A percentile compares a stretch with the other conserved stretches of the same genome.
phyloP scores from a whole-genome alignment of 2,329 filamentous ascomycete species.

The Didymella glomerata region DNA sequence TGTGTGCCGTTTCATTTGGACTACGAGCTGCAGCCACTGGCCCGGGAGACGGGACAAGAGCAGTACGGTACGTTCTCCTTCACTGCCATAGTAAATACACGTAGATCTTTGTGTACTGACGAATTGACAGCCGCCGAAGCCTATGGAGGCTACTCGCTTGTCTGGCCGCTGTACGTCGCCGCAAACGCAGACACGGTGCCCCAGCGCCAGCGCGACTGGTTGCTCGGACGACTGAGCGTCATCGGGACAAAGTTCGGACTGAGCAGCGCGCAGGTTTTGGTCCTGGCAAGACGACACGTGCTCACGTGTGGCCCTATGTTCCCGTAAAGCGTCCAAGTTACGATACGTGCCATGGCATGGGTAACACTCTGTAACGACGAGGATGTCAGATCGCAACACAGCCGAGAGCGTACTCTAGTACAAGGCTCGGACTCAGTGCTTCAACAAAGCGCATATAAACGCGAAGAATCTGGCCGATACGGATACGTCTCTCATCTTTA shows the following conservation, averaged over 20 bases:
- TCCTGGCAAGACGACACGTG: constrained; percentile 47
- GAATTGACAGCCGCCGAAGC: constrained; percentile 46
- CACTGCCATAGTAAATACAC: not conserved
- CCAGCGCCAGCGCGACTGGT: constrained; percentile 49
- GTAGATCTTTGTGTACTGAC: constrained; percentile 20
- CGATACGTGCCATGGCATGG: not conserved
- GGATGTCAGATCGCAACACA: not conserved
- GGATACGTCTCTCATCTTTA: not conserved
- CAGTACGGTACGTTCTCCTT: constrained; percentile 39
- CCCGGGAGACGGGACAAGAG: constrained; percentile 46
- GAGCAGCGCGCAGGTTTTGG: constrained; percentile 46
- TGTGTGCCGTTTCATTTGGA: constrained; percentile 52
- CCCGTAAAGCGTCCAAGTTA: constrained; percentile 23
- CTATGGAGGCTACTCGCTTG: constrained; percentile 51
- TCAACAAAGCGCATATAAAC: not conserved
- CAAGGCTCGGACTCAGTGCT: too few species aligned
- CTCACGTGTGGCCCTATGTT: constrained; percentile 50
- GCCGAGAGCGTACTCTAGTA: not conserved
- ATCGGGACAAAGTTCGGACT: constrained; percentile 52
- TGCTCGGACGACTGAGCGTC: constrained; percentile 46
- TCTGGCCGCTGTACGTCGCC: constrained; percentile 53
- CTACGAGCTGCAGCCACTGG: constrained; percentile 49
- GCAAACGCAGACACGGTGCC: constrained; percentile 50
- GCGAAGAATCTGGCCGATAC: not conserved
- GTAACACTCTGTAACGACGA: not conserved